Percentiles rank a stretch among this genome's conserved stretches.
These are phyloP conservation scores for Choiromyces venosus DNA, from an alignment of 495 filamentous ascomycete species.

Conservation along the genomic window DNA sequence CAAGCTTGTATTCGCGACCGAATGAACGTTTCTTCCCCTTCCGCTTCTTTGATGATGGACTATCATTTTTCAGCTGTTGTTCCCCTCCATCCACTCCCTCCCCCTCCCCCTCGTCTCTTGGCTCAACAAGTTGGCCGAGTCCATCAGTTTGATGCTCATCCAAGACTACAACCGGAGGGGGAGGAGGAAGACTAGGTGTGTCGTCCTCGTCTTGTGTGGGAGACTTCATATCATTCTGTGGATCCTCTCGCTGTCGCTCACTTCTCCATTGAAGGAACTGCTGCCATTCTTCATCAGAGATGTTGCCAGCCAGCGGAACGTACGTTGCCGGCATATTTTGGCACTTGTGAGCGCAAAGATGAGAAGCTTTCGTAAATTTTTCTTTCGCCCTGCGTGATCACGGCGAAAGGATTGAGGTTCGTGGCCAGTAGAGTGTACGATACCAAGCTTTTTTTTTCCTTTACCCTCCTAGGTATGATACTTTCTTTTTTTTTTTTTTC, in stretches of 20 bases:
- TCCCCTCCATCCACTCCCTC: background rate
- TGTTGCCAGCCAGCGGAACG: conserved; percentile 14
- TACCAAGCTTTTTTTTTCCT: conserved; percentile 33
- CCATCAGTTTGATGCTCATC: background rate
- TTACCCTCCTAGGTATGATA: too few relatives aligned
- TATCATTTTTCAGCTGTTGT: conserved; percentile 12
- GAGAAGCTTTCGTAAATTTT: background rate
- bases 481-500: too few relatives aligned
- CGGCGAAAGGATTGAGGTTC: background rate
- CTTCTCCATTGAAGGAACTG: conserved; percentile 33
- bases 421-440: conserved; percentile 2
- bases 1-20: conserved; percentile 35
- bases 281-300: conserved; percentile 36
- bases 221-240: conserved; percentile 10
- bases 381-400: background rate
- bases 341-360: background rate
- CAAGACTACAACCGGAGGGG: background rate
- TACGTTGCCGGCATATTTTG: background rate
- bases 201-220: background rate
- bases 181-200: background rate
- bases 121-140: conserved; percentile 15
- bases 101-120: conserved; percentile 10
- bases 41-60: conserved; percentile 9
- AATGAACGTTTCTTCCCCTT: conserved; percentile 34
- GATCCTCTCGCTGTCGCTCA: conserved; percentile 31